Evolutionary conservation across 169 alveolate species (phyloP).

Genomic region (Eimeria praecox): DNA sequence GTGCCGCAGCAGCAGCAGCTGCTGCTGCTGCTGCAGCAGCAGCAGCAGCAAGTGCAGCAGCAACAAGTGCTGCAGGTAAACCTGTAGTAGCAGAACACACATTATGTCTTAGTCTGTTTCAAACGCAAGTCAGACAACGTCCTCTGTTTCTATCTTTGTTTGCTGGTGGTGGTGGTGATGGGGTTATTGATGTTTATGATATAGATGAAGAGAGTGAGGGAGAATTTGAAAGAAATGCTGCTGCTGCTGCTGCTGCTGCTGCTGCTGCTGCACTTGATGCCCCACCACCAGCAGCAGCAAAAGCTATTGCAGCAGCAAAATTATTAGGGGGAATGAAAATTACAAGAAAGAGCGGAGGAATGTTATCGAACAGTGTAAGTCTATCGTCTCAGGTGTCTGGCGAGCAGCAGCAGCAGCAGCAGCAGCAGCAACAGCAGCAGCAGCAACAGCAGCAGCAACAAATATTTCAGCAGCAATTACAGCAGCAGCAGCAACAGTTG

Average conservation of each 20-base stretch:
- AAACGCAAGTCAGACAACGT: constrained; percentile 58
- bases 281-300: constrained; percentile 71
- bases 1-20: neutral
- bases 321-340: constrained; percentile 38
- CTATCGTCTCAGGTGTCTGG: neutral
- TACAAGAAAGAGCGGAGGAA: neutral
- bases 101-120: neutral
- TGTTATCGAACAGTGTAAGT: neutral
- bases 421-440: constrained; percentile 15
- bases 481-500: constrained; percentile 30
- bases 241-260: constrained; percentile 75
- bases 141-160: constrained; percentile 61
- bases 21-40: constrained; percentile 1
- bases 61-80: neutral
- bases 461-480: too few species aligned
- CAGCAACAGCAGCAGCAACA: neutral
- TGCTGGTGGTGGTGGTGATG: constrained; percentile 20
- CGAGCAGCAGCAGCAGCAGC: constrained; percentile 29
- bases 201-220: constrained; percentile 63
- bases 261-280: constrained; percentile 77
- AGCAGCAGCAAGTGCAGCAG: neutral
- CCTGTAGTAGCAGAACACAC: constrained; percentile 36
- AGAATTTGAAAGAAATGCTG: constrained; percentile 16
- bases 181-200: constrained; percentile 15
- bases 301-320: constrained; percentile 70